Conservation (phyloP, 202 grass and related monocot species). For the Setaria viridis region DNA sequence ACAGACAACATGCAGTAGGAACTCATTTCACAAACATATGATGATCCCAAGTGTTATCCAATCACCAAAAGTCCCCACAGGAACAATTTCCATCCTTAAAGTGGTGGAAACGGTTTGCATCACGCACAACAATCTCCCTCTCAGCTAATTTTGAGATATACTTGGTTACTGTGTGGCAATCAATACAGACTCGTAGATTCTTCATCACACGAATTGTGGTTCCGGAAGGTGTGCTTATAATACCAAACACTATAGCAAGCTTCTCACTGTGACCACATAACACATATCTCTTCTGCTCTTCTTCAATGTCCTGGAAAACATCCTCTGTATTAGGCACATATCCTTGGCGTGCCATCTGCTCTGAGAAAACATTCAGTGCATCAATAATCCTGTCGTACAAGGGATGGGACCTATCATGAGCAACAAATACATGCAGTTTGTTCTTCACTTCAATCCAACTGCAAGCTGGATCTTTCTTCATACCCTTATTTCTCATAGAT, state of each 20-base stretch:
- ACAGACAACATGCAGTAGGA: slow-evolving; percentile 18
- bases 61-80: slow-evolving; percentile 70
- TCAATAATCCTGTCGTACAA: slow-evolving; percentile 60
- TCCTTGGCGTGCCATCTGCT: slow-evolving; percentile 64
- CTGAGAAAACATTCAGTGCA: slow-evolving; percentile 64
- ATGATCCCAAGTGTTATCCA: not conserved
- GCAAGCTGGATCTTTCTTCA: slow-evolving; percentile 76
- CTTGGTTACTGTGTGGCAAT: slow-evolving; percentile 71
- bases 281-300: slow-evolving; percentile 70
- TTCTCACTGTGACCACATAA: slow-evolving; percentile 83
- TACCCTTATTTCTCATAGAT: slow-evolving; percentile 68
- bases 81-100: slow-evolving; percentile 81
- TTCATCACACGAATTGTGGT: slow-evolving; percentile 69
- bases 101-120: slow-evolving; percentile 71
- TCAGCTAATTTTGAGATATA: slow-evolving; percentile 67
- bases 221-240: slow-evolving; percentile 68
- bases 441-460: slow-evolving; percentile 84
- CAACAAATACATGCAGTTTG: slow-evolving; percentile 61
- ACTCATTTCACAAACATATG: slow-evolving; percentile 34
- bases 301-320: slow-evolving; percentile 77
- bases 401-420: slow-evolving; percentile 77
- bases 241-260: slow-evolving; percentile 76
- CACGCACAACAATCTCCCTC: slow-evolving; percentile 74
- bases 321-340: slow-evolving; percentile 74
- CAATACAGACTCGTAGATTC: slow-evolving; percentile 74